phyloP scores from a whole-genome alignment of 2,329 filamentous ascomycete genomes.

The Chrysoporthe cubensis region DNA sequence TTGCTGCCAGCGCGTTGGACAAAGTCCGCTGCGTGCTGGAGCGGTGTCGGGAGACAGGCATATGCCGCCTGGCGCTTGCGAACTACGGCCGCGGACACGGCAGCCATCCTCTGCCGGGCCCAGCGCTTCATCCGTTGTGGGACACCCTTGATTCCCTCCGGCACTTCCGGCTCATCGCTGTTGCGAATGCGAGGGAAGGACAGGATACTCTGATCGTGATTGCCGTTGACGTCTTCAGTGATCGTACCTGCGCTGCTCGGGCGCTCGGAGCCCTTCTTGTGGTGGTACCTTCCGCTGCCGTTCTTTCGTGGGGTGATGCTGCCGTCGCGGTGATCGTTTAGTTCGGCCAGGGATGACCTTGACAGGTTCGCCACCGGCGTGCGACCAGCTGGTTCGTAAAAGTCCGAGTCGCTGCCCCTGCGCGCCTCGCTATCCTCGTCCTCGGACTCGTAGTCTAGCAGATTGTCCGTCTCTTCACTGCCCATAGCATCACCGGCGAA shows the following conservation, averaged over 20 bases:
- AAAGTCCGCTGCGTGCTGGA: slow-evolving; percentile 42
- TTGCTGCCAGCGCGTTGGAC: slow-evolving; percentile 43
- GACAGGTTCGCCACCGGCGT: slow-evolving; percentile 58
- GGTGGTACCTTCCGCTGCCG: slow-evolving; percentile 35
- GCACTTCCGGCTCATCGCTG: slow-evolving; percentile 45
- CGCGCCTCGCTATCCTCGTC: slow-evolving; percentile 43
- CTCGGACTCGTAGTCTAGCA: slow-evolving; percentile 53
- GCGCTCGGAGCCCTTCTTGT: slow-evolving; percentile 30
- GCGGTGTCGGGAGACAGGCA: slow-evolving; percentile 45
- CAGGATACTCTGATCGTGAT: slow-evolving; percentile 56
- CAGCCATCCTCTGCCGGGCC: slow-evolving; percentile 36
- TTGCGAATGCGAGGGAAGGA: slow-evolving; percentile 63
- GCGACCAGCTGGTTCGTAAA: slow-evolving; percentile 58
- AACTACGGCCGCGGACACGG: slow-evolving; percentile 16
- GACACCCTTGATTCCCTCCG: slow-evolving; percentile 47
- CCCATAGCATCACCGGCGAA: slow-evolving; percentile 53
- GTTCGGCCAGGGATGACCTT: slow-evolving; percentile 47
- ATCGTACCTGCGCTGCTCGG: slow-evolving; percentile 25
- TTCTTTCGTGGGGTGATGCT: slow-evolving; percentile 38
- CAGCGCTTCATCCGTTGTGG: slow-evolving; percentile 42
- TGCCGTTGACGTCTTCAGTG: slow-evolving; percentile 30
- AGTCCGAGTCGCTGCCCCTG: slow-evolving; percentile 43
- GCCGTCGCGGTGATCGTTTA: slow-evolving; percentile 17
- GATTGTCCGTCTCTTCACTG: slow-evolving; percentile 49
- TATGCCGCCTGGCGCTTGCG: slow-evolving; percentile 36